A percentile compares a stretch with the other conserved stretches of the same genome.
These are phyloP conservation scores for Xylaria arbuscula DNA, from an alignment of 2,329 filamentous ascomycete genomes.

Conservation along the genomic window DNA sequence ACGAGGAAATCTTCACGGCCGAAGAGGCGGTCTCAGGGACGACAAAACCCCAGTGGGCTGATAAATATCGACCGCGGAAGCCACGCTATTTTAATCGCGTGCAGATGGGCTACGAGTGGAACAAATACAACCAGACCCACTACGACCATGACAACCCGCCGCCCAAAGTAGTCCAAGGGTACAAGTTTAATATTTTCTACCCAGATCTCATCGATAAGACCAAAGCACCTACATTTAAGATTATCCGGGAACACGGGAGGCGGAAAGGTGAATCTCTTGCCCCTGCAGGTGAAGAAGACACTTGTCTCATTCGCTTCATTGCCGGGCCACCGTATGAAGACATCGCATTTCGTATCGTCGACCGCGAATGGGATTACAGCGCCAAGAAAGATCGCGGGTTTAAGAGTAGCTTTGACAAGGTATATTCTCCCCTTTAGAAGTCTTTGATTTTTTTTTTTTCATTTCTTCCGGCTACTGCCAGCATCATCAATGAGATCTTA, in stretches of 20 bases:
- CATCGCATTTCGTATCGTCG: conserved; percentile 95
- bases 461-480: conserved; percentile 32
- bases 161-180: conserved; percentile 97
- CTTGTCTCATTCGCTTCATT: conserved; percentile 94
- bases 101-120: conserved; percentile 99
- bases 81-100: conserved; percentile 97
- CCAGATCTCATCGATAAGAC: conserved; percentile 95
- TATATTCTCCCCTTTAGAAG: conserved; percentile 57
- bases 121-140: conserved; percentile 99
- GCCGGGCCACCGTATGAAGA: conserved; percentile 96
- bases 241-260: conserved; percentile 91
- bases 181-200: conserved; percentile 99
- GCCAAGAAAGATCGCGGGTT: conserved; percentile 95
- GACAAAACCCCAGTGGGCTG: conserved; percentile 79
- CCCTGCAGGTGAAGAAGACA: conserved; percentile 94
- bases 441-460: too few relatives aligned
- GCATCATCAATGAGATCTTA: conserved; percentile 20
- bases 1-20: conserved; percentile 93
- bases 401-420: conserved; percentile 97
- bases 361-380: conserved; percentile 99
- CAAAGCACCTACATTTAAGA: conserved; percentile 94
- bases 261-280: conserved; percentile 92
- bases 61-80: conserved; percentile 88
- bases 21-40: conserved; percentile 80
- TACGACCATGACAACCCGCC: conserved; percentile 99